A percentile compares a stretch with the other conserved stretches of the same genome.
Conservation (phyloP, 2,329 filamentous ascomycete genomes). For the Calonectria montana region DNA sequence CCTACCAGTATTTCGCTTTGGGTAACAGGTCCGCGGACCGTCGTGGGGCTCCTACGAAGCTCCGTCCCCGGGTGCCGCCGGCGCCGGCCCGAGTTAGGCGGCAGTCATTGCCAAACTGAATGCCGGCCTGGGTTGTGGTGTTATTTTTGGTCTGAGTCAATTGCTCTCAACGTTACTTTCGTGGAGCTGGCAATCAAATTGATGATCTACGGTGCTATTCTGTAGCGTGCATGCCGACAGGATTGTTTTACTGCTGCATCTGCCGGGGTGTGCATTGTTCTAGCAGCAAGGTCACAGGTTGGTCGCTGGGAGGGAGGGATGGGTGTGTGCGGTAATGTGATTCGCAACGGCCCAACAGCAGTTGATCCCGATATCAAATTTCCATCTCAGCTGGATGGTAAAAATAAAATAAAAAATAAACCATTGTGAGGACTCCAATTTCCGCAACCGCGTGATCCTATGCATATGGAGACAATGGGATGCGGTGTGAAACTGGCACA, state of each 20-base stretch:
- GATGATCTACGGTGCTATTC: not conserved
- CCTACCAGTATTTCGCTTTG: conserved; percentile 14
- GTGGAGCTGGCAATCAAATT: not conserved
- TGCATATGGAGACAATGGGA: conserved; percentile 8
- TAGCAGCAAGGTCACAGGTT: conserved; percentile 5
- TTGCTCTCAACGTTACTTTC: not conserved
- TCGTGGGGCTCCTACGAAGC: conserved; percentile 27
- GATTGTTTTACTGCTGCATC: not conserved
- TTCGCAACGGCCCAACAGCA: conserved; percentile 14
- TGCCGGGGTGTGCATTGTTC: conserved; percentile 8
- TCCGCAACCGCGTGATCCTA: conserved; percentile 10
- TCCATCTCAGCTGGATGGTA: conserved; percentile 6
- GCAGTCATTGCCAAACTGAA: not conserved
- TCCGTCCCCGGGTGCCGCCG: conserved; percentile 31
- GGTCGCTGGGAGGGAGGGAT: not conserved
- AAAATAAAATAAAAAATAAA: conserved; percentile 11
- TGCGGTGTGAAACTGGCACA: not conserved
- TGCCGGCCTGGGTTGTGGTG: not conserved
- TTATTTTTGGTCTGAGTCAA: conserved; percentile 18
- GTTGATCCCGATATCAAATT: conserved; percentile 12
- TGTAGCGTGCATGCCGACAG: conserved; percentile 1
- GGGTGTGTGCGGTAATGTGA: not conserved
- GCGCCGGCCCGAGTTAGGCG: conserved; percentile 26
- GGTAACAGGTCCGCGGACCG: conserved; percentile 17
- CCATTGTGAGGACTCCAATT: not conserved